These are phyloP conservation scores for Canavalia ensiformis DNA, from an alignment of 306 rosid species.

Conservation along the genomic window DNA sequence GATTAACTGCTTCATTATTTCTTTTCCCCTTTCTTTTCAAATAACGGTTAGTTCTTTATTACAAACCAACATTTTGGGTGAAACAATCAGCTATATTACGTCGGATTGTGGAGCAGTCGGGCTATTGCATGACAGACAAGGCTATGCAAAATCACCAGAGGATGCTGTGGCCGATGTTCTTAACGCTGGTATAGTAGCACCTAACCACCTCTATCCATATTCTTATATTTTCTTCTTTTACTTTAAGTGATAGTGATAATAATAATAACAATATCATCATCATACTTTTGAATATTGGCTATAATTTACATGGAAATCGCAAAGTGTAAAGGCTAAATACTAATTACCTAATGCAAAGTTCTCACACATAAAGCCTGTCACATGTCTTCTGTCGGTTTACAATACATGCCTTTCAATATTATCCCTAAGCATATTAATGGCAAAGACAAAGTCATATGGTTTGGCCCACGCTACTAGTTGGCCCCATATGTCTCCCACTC, in stretches of 20 bases:
- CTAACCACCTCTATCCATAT: background rate
- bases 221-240: background rate
- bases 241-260: background rate
- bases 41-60: background rate
- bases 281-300: background rate
- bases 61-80: background rate
- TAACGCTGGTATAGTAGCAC: conserved; percentile 66
- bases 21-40: background rate
- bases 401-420: background rate
- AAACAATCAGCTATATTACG: conserved; percentile 70
- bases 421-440: background rate
- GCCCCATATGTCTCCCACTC: background rate
- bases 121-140: conserved; percentile 62
- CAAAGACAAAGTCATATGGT: background rate
- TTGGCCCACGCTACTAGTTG: conserved; percentile 35
- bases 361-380: conserved; percentile 4
- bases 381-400: conserved; percentile 42
- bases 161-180: conserved; percentile 88
- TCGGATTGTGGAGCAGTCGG: conserved; percentile 93
- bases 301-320: background rate
- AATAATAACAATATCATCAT: background rate
- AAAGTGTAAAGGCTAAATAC: background rate
- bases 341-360: background rate
- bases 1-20: background rate
- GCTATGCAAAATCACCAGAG: conserved; percentile 72